Base-by-base conservation (phyloP, 257 asterid genomes). In the Leonotis leonurus region DNA sequence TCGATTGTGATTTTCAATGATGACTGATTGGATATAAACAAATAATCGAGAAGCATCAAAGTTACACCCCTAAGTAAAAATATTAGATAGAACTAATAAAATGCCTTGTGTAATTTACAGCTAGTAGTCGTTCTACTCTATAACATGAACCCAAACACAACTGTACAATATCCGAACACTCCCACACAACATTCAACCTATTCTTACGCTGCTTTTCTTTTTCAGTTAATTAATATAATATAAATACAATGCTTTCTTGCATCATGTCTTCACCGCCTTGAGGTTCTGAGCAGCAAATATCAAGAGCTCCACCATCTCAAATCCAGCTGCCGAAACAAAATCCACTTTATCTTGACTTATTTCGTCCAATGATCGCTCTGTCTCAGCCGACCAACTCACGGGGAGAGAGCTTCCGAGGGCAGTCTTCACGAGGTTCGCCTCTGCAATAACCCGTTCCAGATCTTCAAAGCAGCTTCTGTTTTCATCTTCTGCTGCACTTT, bases 271-370 rank as follows among this genome's bases (percentile, higher is more conserved):
- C 61, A 32, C 27, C 43, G 69, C 83, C 74, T 83, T 91, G 66
- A 82, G 73, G 56, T 76, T 36, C 35, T 75, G 83, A 32, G 95
- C 88, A 41, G 86, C 85, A 60, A 88, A 77, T 27, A 84, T 71
- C 84, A 86, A 71, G 69, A 91, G 96, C 80, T 91, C 96, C 68
- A 91, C 89, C 95, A 91, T 88, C 79, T 91, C 96, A 63, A 75
- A 75, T 20, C 96, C 98, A 44, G 92, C 95, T 45, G 89, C 96
- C 22, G 95, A 84, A 62, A 91, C 96, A 60, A 91, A 81, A 66
- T 91, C 95, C 13, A 81, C 64, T 50, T 77, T 88, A 50, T 70
- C 81, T 16, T 9, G 67, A 29, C 73, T 48, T 16, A 40, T 36
- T 48, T 74, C 77, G 20, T 51, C 70, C 40, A 54, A 33, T 17